phyloP scores from a whole-genome alignment of 108 stramenopile genomes.

The Cyclotella baltica region DNA sequence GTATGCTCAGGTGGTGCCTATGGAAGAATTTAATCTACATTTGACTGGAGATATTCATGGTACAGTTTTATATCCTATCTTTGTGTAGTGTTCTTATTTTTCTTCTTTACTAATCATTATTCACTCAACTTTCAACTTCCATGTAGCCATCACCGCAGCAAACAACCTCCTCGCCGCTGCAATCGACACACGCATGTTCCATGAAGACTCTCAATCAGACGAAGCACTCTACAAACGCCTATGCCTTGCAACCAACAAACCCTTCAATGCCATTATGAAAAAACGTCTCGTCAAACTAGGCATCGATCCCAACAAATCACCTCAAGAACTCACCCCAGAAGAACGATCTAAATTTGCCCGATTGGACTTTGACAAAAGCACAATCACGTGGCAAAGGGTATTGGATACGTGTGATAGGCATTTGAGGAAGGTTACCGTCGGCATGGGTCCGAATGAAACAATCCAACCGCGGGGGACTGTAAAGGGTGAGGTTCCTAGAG shows the following conservation, averaged over 20 bases:
- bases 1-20: constrained; percentile 93
- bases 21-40: constrained; percentile 99
- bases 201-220: constrained; percentile 92
- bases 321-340: constrained; percentile 86
- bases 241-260: constrained; percentile 60
- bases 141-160: constrained; percentile 66
- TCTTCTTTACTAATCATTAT: not conserved
- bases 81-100: not conserved
- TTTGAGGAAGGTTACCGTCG: constrained; percentile 85
- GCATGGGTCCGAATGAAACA: constrained; percentile 88
- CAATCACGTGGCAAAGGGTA: constrained; percentile 98
- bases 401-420: constrained; percentile 98
- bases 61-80: not conserved
- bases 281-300: constrained; percentile 89
- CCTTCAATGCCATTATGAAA: constrained; percentile 84
- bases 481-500: constrained; percentile 56
- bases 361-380: constrained; percentile 93
- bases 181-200: constrained; percentile 97
- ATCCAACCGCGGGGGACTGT: constrained; percentile 66
- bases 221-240: constrained; percentile 92
- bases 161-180: constrained; percentile 98
- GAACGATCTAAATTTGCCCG: constrained; percentile 86
- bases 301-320: constrained; percentile 80
- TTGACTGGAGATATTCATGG: constrained; percentile 96
- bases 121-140: not conserved